A percentile compares a stretch with the other conserved stretches of the same genome.
Conservation (phyloP, 192 early-diverging fungal species). For the Coemansia sp. region DNA sequence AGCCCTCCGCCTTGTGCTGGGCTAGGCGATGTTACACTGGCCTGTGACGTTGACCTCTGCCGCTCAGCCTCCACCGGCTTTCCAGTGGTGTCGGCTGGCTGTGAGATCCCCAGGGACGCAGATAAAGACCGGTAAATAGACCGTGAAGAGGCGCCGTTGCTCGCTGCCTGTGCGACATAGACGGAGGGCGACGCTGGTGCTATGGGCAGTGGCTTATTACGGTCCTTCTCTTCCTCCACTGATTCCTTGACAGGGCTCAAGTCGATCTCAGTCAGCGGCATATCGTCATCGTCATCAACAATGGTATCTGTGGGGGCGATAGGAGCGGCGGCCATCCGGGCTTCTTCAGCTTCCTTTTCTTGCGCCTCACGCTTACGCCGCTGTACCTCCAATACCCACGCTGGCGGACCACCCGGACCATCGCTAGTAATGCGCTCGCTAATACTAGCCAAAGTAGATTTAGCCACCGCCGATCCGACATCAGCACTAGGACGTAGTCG, state of each 20-base stretch:
- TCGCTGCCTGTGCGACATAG: neutral
- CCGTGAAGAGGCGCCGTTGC: conserved; percentile 13
- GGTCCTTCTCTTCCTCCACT: neutral
- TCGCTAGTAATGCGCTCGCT: conserved; percentile 26
- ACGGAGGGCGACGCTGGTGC: conserved; percentile 15
- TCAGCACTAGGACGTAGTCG: conserved; percentile 51
- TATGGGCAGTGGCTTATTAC: neutral
- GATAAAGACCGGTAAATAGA: conserved; percentile 56
- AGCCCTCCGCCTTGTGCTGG: conserved; percentile 26
- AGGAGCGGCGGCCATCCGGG: neutral
- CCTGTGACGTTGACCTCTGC: conserved; percentile 47
- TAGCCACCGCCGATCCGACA: conserved; percentile 8
- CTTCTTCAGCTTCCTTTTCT: conserved; percentile 28
- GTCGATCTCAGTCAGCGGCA: conserved; percentile 32
- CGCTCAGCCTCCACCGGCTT: conserved; percentile 12
- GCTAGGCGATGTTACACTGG: conserved; percentile 4
- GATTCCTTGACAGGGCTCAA: conserved; percentile 7
- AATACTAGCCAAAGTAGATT: conserved; percentile 45
- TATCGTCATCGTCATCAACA: conserved; percentile 24
- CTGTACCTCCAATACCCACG: conserved; percentile 56
- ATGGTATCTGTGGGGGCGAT: neutral
- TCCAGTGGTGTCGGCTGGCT: conserved; percentile 6
- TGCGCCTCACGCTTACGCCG: conserved; percentile 44
- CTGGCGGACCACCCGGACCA: conserved; percentile 17
- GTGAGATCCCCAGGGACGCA: conserved; percentile 49